Conservation (phyloP, 2,329 filamentous ascomycete species). For the Emericellopsis cladophorae region DNA sequence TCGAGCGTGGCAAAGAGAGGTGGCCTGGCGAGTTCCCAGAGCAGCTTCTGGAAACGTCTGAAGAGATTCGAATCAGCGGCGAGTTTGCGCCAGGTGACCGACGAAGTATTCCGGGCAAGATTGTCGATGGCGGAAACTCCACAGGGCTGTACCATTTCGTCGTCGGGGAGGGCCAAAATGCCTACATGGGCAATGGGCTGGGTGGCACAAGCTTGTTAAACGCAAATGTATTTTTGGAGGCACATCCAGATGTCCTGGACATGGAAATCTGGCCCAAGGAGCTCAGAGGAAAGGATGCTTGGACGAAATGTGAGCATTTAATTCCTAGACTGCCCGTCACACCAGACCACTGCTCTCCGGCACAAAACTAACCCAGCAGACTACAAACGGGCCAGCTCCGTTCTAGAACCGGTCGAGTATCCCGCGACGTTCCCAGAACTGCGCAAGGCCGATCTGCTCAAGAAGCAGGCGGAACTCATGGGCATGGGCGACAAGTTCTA, state of each 20-base stretch:
- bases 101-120: constrained; percentile 13
- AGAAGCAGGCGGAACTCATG: constrained; percentile 40
- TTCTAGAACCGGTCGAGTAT: constrained; percentile 47
- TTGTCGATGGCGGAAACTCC: constrained; percentile 32
- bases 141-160: constrained; percentile 53
- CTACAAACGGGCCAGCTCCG: constrained; percentile 39
- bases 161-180: constrained; percentile 51
- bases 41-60: constrained; percentile 28
- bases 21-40: constrained; percentile 56
- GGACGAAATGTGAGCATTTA: constrained; percentile 34
- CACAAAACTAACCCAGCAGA: constrained; percentile 22
- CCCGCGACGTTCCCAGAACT: constrained; percentile 43
- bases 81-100: constrained; percentile 28
- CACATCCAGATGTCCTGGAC: constrained; percentile 38
- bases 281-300: constrained; percentile 30
- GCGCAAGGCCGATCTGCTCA: constrained; percentile 43
- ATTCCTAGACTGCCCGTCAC: too few species aligned
- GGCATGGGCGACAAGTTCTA: constrained; percentile 39
- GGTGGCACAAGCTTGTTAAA: constrained; percentile 56
- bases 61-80: constrained; percentile 44
- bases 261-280: constrained; percentile 47
- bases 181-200: constrained; percentile 47
- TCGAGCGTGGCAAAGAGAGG: constrained; percentile 51
- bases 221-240: constrained; percentile 52
- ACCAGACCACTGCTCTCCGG: too few species aligned